These are phyloP conservation scores for Lactarius akahatsu DNA, from an alignment of 768 basidiomycete genomes.

Conservation along the genomic window DNA sequence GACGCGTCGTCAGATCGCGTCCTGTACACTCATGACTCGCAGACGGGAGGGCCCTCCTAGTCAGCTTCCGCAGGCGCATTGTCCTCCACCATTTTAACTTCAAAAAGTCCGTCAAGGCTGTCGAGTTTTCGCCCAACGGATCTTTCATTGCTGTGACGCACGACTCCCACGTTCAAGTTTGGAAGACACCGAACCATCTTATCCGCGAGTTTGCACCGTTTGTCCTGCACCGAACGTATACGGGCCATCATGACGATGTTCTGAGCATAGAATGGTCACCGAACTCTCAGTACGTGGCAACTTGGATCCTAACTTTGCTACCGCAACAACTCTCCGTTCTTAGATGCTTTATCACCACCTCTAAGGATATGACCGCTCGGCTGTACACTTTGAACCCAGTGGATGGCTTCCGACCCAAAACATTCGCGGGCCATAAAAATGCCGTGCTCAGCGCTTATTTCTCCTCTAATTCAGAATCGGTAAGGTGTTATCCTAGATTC, in stretches of 20 bases:
- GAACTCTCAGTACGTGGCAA: conserved; percentile 70
- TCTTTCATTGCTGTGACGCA: conserved; percentile 97
- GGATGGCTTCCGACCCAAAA: conserved; percentile 93
- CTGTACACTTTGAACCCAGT: conserved; percentile 90
- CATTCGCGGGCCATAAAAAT: conserved; percentile 92
- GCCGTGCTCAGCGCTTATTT: conserved; percentile 87
- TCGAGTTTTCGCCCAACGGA: conserved; percentile 92
- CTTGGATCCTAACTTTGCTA: not conserved
- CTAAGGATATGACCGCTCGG: conserved; percentile 94
- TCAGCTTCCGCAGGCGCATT: conserved; percentile 82
- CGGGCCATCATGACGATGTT: conserved; percentile 94
- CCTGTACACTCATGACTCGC: conserved; percentile 6
- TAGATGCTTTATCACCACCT: conserved; percentile 93
- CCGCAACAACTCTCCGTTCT: not conserved
- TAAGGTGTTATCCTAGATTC: conserved; percentile 39
- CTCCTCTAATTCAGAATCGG: conserved; percentile 72
- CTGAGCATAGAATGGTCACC: conserved; percentile 86
- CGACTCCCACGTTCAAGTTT: conserved; percentile 88
- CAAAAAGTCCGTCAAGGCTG: conserved; percentile 78
- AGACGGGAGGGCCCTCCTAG: conserved; percentile 95
- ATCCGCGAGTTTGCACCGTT: conserved; percentile 97
- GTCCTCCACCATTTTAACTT: conserved; percentile 96
- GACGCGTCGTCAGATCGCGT: not conserved
- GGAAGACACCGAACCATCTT: conserved; percentile 93
- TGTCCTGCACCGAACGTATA: conserved; percentile 87